phyloP scores from a whole-genome alignment of 2,329 filamentous ascomycete genomes.

The Cladosporium sp. region DNA sequence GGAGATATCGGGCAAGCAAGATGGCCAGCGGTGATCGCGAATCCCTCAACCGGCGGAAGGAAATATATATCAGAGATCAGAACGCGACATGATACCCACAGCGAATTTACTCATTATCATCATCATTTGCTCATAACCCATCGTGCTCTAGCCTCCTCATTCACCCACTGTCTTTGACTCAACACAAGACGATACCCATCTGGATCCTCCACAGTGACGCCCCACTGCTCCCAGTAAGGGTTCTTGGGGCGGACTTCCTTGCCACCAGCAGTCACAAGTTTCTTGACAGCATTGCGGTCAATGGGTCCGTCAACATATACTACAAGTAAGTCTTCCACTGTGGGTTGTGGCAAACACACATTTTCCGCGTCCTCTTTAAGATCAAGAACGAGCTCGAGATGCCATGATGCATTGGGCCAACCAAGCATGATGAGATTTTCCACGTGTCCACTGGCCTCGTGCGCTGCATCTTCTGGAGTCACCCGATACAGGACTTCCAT shows the following conservation, averaged over 20 bases:
- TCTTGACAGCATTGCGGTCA: background rate
- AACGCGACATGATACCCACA: background rate
- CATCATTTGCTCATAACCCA: background rate
- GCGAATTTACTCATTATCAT: background rate
- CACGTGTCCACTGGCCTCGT: background rate
- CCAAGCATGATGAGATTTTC: conserved; percentile 1
- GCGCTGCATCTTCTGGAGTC: background rate
- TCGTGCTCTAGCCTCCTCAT: conserved; percentile 1
- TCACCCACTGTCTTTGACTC: background rate
- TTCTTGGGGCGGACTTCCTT: background rate
- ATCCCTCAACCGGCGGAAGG: background rate
- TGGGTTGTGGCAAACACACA: background rate
- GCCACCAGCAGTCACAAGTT: background rate
- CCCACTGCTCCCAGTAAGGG: conserved; percentile 8
- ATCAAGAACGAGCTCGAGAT: conserved; percentile 3
- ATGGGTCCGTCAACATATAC: conserved; percentile 1
- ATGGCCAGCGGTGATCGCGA: background rate
- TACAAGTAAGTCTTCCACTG: conserved; percentile 1
- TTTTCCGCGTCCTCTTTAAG: background rate
- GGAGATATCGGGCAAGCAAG: background rate
- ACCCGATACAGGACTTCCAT: conserved; percentile 1
- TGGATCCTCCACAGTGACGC: conserved; percentile 9
- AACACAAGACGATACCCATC: conserved; percentile 5
- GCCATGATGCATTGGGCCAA: conserved; percentile 6
- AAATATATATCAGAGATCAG: background rate